Base-by-base conservation (phyloP, 2,329 filamentous ascomycete species). In the Thielaviopsis punctulata region DNA sequence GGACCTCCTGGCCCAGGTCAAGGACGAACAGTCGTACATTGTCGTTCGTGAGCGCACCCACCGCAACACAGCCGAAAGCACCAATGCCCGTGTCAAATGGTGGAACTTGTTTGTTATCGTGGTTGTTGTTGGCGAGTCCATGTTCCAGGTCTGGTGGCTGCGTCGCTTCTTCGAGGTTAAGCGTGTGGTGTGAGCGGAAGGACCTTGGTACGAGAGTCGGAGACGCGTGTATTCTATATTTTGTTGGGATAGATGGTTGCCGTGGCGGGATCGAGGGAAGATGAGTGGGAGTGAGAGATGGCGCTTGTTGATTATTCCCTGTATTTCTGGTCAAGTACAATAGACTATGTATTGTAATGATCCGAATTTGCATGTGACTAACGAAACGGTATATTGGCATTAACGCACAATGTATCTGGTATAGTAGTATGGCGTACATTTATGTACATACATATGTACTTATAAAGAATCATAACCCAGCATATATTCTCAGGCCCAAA, bases 121-220 rank as follows among this genome's bases (percentile, higher is more conserved):
- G 53, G 81, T 96, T 49, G 77, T 98, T 57, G 75, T 93, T 59
- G 88, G 84, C 62, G 87, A 96, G 73, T 92, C 88, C 56, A 73
- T 95, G 59, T 98, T 98, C 75, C 92, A 98, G 73, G 90, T 98
- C 59, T 98, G 92, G 90, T 98, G 92, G 89, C 69, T 98, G 66
- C 92, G 94, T 72, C 80, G 92, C 64, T 98, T 98, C 77, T 95
- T 95, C 64, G 89, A 95, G 80, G 80, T 84, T 12, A 55, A 55
- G 54, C 54, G 54, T 36, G 54, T 55, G 21, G 54, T 55, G 33
- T 55, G 50, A 49, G 18, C 13, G 23, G 46, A 5, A 15, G 36
- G 1, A 45, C n/a, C 24, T 13, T 12, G 30, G 45, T 15, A 7
- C 23, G 44, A 18, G 23, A 10, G 19, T 22, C n/a, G n/a, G n/a